Percentiles rank a stretch among this genome's conserved stretches.
phyloP scores from a whole-genome alignment of 1,139 yeast genomes.

The Pichia sp. region DNA sequence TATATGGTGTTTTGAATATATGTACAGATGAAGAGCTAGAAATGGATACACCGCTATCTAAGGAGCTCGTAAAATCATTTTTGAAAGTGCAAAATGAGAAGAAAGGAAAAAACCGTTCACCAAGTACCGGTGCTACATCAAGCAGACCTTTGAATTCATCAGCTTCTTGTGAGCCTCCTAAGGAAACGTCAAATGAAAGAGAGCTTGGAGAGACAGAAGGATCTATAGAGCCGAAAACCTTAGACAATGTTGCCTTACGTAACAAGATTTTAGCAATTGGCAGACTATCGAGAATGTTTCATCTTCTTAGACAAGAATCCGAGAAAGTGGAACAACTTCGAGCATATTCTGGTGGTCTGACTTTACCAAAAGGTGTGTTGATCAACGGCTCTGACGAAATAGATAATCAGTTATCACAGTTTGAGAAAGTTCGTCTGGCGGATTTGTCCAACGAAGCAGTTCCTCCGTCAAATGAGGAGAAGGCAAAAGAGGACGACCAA shows the following conservation, averaged over 20 bases:
- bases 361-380: slow-evolving; percentile 78
- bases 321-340: slow-evolving; percentile 67
- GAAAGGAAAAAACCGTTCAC: not conserved
- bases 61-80: slow-evolving; percentile 25
- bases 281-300: slow-evolving; percentile 88
- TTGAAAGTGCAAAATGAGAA: slow-evolving; percentile 12
- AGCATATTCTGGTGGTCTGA: slow-evolving; percentile 56
- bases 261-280: slow-evolving; percentile 94
- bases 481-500: slow-evolving; percentile 10
- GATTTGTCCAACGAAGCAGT: slow-evolving; percentile 81
- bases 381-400: slow-evolving; percentile 73
- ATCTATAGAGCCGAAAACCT: slow-evolving; percentile 9
- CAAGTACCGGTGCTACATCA: not conserved
- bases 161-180: not conserved
- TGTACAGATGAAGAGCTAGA: slow-evolving; percentile 94
- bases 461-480: slow-evolving; percentile 42
- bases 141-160: not conserved
- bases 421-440: slow-evolving; percentile 79
- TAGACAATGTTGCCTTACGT: slow-evolving; percentile 52
- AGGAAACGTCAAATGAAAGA: not conserved
- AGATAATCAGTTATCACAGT: slow-evolving; percentile 58
- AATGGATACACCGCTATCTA: slow-evolving; percentile 51
- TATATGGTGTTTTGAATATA: slow-evolving; percentile 81
- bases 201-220: not conserved
- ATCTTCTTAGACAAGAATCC: slow-evolving; percentile 79